Percentiles rank a stretch among this genome's conserved stretches.
Evolutionary conservation across 805 yeast genomes (phyloP).

Genomic region (Ogataea polymorpha): DNA sequence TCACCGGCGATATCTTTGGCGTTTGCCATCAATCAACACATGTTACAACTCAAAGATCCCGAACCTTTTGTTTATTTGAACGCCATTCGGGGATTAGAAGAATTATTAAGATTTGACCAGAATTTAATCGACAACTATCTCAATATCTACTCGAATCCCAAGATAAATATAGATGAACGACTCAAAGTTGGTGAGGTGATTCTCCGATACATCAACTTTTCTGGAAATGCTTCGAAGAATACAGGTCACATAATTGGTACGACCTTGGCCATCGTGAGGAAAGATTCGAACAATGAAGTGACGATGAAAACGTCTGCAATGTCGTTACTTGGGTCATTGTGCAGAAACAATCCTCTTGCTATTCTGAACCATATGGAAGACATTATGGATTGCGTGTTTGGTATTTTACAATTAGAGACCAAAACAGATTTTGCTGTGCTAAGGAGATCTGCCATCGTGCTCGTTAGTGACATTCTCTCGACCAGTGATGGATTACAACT

Average conservation of each 20-base stretch:
- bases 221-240: conserved; percentile 34
- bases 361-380: conserved; percentile 47
- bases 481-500: conserved; percentile 42
- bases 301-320: conserved; percentile 80
- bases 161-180: conserved; percentile 54
- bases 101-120: conserved; percentile 45
- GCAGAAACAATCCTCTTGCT: conserved; percentile 57
- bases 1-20: conserved; percentile 47
- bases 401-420: conserved; percentile 62
- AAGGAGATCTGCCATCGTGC: conserved; percentile 72
- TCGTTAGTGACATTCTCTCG: conserved; percentile 58
- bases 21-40: conserved; percentile 58
- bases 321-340: conserved; percentile 74
- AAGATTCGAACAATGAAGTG: conserved; percentile 39
- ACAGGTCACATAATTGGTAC: conserved; percentile 38
- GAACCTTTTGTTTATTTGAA: conserved; percentile 89
- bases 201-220: conserved; percentile 53
- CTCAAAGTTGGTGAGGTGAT: conserved; percentile 82
- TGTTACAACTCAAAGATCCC: conserved; percentile 62
- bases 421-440: conserved; percentile 46
- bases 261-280: conserved; percentile 35
- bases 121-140: conserved; percentile 14
- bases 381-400: conserved; percentile 72
- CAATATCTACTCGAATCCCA: conserved; percentile 5
- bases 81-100: conserved; percentile 73